A percentile compares a stretch with the other conserved stretches of the same genome.
Conservation (phyloP, 176 grass and related monocot genomes). For the Paspalum notatum region DNA sequence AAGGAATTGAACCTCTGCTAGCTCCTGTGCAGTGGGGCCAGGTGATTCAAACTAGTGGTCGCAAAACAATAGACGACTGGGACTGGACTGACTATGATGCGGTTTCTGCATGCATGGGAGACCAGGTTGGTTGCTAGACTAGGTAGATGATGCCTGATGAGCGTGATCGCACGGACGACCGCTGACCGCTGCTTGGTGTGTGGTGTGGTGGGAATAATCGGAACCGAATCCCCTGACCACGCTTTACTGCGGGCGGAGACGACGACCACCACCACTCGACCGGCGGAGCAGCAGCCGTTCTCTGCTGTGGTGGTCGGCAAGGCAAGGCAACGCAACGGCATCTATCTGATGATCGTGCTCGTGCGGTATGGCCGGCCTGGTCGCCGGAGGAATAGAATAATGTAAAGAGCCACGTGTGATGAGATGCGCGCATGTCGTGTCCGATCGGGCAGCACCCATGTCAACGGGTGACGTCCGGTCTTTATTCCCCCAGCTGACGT, state of each 20-base stretch:
- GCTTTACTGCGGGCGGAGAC: constrained; percentile 4
- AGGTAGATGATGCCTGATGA: too few species aligned
- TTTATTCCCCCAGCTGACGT: background rate
- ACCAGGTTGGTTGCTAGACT: too few species aligned
- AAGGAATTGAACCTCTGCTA: too few species aligned
- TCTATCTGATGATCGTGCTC: too few species aligned
- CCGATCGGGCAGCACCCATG: background rate
- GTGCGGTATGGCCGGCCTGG: background rate
- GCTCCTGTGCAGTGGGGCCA: too few species aligned
- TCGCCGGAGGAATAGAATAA: background rate
- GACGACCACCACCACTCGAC: background rate
- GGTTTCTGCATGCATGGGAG: too few species aligned
- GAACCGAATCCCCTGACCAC: constrained; percentile 37
- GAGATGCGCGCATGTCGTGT: background rate
- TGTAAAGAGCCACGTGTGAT: background rate
- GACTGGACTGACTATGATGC: too few species aligned
- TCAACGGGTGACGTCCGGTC: constrained; percentile 17
- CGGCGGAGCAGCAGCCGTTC: background rate
- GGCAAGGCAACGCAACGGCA: background rate
- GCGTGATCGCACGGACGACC: background rate
- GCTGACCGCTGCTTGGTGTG: background rate
- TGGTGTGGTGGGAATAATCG: constrained; percentile 8
- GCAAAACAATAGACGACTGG: too few species aligned
- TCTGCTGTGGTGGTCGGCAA: background rate
- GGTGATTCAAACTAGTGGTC: too few species aligned